Evolutionary conservation across 768 basidiomycete species (phyloP), one percentile per base, ranked within the genome.

Genomic region (Russula emetica): DNA sequence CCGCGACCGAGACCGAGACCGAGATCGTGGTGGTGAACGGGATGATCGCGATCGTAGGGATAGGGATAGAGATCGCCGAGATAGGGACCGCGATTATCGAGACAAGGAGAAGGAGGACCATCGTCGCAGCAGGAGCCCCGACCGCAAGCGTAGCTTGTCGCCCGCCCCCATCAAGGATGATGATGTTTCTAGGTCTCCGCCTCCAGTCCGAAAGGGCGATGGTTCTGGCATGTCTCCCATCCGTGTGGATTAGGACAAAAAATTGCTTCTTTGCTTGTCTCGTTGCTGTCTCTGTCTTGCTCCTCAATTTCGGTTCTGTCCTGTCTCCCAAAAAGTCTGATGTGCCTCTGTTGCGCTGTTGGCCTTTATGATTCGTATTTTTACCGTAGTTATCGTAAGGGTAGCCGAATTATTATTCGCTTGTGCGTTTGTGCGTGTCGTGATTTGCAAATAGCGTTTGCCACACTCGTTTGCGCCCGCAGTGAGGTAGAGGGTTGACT

Each of bases 171-270:
- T 57, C 36, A 67, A 69, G 52, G 70, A 67, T 54, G 78, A 81
- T 7, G 83, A 83, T 55, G 76, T 77, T 62, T 81, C 82, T 28
- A 78, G 80, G 72, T 83, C 85, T 52, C 85, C 81, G n/a, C 80
- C 83, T 56, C 78, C 78, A 65, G 72, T 69, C 28, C 62, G 62
- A 30, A 67, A 69, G 55, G 70, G 67, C 56, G 78, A 81, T 9
- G 83, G 83, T 62, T 76, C 78, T 67, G 83, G 81, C 26, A 78
- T 80, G 73, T 83, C 85, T 55, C 85, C 81, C 22, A 79, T 85
- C 54, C 78, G 78, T 6, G 69, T 70, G 61, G 77, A 78, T 60
- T 77, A 79, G 13, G 69, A 66, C 52, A 78, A 79, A 66, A 32
- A 75, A 79, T 30, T 16, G n/a, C 49, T 32, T 49, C 13, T 32